Evolutionary conservation across 83 land plant species (phyloP).

Genomic region (Thuja plicata): DNA sequence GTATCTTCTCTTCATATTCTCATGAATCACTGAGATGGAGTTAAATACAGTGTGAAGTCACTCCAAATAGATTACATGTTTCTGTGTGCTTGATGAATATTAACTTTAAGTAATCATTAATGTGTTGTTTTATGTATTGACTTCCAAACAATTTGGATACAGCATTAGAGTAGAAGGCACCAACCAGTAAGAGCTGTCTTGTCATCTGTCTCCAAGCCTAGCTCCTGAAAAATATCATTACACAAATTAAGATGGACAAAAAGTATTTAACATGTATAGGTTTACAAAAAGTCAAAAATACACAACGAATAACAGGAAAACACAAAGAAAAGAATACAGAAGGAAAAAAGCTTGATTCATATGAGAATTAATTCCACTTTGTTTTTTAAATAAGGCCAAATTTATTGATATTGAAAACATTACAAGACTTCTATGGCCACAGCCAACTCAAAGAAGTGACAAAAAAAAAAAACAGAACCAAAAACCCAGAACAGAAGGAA

Average conservation of each 20-base stretch:
- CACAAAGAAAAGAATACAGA: background rate
- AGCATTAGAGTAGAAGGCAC: conserved; percentile 11
- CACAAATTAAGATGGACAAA: background rate
- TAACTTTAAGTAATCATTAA: background rate
- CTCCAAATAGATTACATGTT: background rate
- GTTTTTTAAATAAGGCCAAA: too few species aligned
- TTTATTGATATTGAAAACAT: too few species aligned
- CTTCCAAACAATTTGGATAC: background rate
- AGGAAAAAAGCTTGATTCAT: background rate
- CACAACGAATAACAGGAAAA: background rate
- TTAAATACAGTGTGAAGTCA: background rate
- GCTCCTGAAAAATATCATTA: conserved; percentile 62
- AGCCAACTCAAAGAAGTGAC: too few species aligned
- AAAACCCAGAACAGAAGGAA: too few species aligned
- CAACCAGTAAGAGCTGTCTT: conserved; percentile 93
- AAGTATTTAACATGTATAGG: background rate
- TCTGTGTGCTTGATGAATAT: background rate
- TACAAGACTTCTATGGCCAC: too few species aligned
- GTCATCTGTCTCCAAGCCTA: conserved; percentile 97
- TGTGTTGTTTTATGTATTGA: background rate
- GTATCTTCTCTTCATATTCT: background rate
- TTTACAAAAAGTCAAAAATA: background rate
- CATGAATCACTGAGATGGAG: background rate
- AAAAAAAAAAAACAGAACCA: too few species aligned
- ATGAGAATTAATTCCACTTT: background rate